Base-by-base conservation (phyloP, 257 asterid species). In the Cordia subcordata region DNA sequence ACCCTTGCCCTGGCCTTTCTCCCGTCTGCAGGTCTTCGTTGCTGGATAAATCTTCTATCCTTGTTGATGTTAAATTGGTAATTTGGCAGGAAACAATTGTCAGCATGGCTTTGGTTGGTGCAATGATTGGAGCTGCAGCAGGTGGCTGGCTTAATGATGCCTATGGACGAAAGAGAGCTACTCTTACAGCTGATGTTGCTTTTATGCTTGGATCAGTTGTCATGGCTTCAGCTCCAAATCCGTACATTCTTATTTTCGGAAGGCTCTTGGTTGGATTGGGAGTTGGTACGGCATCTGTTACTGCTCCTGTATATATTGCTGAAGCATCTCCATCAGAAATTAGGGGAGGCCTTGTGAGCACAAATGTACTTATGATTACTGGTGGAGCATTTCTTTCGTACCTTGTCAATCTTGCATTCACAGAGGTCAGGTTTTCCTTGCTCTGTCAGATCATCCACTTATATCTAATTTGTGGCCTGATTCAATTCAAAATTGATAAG, bases 41-140 rank as follows among this genome's bases (percentile, higher is more conserved):
- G 16, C 13, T 22, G 52, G 52, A 2, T 14, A 13, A 49, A n/a
- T 35, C 0, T 10, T 16, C n/a, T 35, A 61, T 57, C 33, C n/a
- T 33, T 33, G 20, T 33, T 62, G 50, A 52, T 23, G 33, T 47
- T 65, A 49, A 63, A 60, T 53, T 33, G 42, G 39, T 8, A 58
- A 66, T 20, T 51, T 73, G 71, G 54, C 78, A 91, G 98, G 98
- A 86, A 81, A 91, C 98, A 50, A 88, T 91, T n/a, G 98, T 91
- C 51, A 91, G 98, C 79, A 91, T 85, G 98, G 95, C 98, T 65
- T 67, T 91, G 82, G 92, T 85, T 53, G 98, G 98, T 55, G 95
- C 96, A 55, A 84, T 88, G 32, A 68, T 92, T 56, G 98, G 98
- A 76, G 95, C 96, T 53, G 85, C 90, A 27, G 71, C 75, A 35